phyloP scores from a whole-genome alignment of 2,329 filamentous ascomycete species.

The Microcyclospora tardicrescens region DNA sequence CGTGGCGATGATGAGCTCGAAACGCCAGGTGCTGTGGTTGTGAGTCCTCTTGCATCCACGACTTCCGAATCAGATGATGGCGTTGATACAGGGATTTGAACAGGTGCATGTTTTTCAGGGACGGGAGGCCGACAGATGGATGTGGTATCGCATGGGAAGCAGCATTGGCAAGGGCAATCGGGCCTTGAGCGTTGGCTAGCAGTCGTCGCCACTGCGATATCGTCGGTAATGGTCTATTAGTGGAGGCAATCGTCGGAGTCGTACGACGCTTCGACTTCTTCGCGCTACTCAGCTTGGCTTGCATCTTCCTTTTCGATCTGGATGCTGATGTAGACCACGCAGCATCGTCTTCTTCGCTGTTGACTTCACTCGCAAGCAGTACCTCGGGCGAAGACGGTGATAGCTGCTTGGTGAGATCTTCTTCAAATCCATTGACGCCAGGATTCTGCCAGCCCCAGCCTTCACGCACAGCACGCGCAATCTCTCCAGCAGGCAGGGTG shows the following conservation, averaged over 20 bases:
- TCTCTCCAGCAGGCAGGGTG: constrained; percentile 62
- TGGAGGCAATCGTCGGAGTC: constrained; percentile 11
- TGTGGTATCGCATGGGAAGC: constrained; percentile 74
- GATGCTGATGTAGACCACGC: constrained; percentile 14
- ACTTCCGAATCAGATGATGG: constrained; percentile 77
- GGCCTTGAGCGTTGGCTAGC: constrained; percentile 55
- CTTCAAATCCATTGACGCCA: constrained; percentile 54
- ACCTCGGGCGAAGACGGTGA: constrained; percentile 9
- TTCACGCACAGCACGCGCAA: constrained; percentile 73
- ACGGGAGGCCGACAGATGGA: constrained; percentile 64
- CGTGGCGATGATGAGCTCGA: constrained; percentile 87
- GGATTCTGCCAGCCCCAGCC: constrained; percentile 98
- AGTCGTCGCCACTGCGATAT: constrained; percentile 31
- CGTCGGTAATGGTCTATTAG: constrained; percentile 33
- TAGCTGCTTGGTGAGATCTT: constrained; percentile 54
- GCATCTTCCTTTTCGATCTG: constrained; percentile 13
- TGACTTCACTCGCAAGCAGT: constrained; percentile 6
- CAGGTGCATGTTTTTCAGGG: constrained; percentile 71
- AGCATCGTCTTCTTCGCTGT: constrained; percentile 21
- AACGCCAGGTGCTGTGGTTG: constrained; percentile 90
- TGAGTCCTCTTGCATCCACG: constrained; percentile 74
- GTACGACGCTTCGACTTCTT: constrained; percentile 41
- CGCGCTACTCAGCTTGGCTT: constrained; percentile 11
- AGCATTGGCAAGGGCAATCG: constrained; percentile 72
- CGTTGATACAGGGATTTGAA: constrained; percentile 95